These are phyloP conservation scores for Niebla homalea DNA, from an alignment of 495 filamentous ascomycete genomes.

Conservation along the genomic window DNA sequence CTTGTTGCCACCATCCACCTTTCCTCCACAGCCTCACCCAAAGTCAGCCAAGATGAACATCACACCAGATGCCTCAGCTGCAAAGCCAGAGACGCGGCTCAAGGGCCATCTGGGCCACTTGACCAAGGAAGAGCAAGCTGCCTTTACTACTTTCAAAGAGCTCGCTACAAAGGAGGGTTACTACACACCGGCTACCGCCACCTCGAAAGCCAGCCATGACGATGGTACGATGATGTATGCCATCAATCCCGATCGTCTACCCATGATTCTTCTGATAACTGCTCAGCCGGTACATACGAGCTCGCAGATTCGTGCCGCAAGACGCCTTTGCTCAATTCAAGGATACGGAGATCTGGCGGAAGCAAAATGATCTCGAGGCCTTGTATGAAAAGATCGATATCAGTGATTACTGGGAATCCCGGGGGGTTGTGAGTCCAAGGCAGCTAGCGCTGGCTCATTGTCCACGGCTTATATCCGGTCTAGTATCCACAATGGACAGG, in stretches of 20 bases:
- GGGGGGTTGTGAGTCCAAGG: conserved; percentile 48
- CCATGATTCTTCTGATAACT: neutral
- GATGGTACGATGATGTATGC: conserved; percentile 16
- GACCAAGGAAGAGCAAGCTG: conserved; percentile 9
- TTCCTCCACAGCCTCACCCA: too few species aligned
- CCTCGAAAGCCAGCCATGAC: conserved; percentile 14
- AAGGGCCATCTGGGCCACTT: conserved; percentile 17
- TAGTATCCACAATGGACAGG: conserved; percentile 93
- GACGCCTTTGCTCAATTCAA: conserved; percentile 68
- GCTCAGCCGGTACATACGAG: conserved; percentile 15
- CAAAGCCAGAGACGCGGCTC: conserved; percentile 9
- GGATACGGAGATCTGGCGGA: conserved; percentile 79
- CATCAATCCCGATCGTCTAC: neutral
- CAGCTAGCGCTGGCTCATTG: neutral
- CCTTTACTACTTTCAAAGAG: conserved; percentile 13
- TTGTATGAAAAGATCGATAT: conserved; percentile 70
- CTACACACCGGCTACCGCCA: conserved; percentile 7
- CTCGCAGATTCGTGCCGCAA: conserved; percentile 16
- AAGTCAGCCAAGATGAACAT: conserved; percentile 1
- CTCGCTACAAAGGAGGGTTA: conserved; percentile 8
- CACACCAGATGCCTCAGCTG: conserved; percentile 10
- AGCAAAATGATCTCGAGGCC: conserved; percentile 57
- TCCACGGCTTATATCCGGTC: neutral
- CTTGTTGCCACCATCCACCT: too few species aligned
- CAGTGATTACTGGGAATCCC: conserved; percentile 65